Conservation (phyloP, 768 basidiomycete genomes). For the Dentipellis sp. region DNA sequence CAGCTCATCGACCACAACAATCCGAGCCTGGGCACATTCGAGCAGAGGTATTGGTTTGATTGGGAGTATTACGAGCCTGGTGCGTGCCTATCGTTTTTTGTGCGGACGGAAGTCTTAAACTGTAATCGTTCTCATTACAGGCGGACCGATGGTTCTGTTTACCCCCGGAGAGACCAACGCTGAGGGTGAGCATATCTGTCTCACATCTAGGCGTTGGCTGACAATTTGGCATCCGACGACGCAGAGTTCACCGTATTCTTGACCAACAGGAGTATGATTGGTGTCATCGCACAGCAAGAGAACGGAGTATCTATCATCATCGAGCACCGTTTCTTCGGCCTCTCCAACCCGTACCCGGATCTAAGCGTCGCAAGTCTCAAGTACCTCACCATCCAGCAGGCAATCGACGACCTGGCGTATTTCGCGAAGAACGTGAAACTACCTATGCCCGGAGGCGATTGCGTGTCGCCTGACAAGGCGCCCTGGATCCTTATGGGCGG, state of each 20-base stretch:
- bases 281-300: slow-evolving; percentile 55
- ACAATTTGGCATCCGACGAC: too few species aligned
- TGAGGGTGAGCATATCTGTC: slow-evolving; percentile 28
- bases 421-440: slow-evolving; percentile 58
- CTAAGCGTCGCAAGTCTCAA: slow-evolving; percentile 47
- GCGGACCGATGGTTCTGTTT: slow-evolving; percentile 52
- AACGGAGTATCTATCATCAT: slow-evolving; percentile 53
- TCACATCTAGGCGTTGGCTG: too few species aligned
- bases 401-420: slow-evolving; percentile 63
- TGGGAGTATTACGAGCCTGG: slow-evolving; percentile 52
- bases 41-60: slow-evolving; percentile 65
- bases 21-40: slow-evolving; percentile 68
- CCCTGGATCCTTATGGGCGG: slow-evolving; percentile 36
- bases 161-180: slow-evolving; percentile 64
- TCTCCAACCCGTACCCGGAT: slow-evolving; percentile 61
- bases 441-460: slow-evolving; percentile 57
- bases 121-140: too few species aligned
- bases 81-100: slow-evolving; percentile 1
- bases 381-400: slow-evolving; percentile 62
- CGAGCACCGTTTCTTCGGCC: slow-evolving; percentile 69
- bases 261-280: slow-evolving; percentile 30
- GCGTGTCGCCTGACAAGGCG: slow-evolving; percentile 41
- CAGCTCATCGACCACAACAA: slow-evolving; percentile 42
- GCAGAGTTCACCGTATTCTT: slow-evolving; percentile 31
- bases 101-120: too few species aligned